Conservation (phyloP, 148 eudicot genomes). For the Rhododendron kiyosumense region DNA sequence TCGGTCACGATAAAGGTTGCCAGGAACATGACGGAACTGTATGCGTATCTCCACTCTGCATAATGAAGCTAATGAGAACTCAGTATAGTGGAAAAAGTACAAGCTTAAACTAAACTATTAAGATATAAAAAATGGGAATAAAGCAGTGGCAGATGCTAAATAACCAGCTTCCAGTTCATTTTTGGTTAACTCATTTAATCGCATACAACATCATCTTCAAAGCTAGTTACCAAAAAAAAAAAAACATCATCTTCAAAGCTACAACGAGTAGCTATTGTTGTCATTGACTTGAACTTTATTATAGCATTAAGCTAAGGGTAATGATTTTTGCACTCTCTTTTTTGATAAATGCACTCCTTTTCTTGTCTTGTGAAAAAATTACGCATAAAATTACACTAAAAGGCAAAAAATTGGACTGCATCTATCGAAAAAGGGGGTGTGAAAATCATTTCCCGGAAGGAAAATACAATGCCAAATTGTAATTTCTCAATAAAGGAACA, state of each 20-base stretch:
- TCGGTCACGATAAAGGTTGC: slow-evolving; percentile 29
- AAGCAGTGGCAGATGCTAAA: not conserved
- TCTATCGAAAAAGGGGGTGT: not conserved
- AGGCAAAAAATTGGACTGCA: not conserved
- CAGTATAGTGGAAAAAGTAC: not conserved
- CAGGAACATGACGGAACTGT: slow-evolving; percentile 36
- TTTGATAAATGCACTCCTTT: not conserved
- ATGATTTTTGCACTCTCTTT: not conserved
- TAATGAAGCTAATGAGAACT: not conserved
- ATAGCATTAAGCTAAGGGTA: not conserved
- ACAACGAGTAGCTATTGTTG: not conserved
- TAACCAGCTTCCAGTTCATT: not conserved
- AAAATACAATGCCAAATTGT: not conserved
- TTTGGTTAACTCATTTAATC: not conserved
- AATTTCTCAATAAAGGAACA: not conserved
- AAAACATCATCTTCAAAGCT: not conserved
- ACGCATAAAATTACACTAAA: not conserved
- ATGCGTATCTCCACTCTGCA: slow-evolving; percentile 39
- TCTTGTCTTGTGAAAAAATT: not conserved
- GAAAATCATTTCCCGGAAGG: not conserved
- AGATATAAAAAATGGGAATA: not conserved
- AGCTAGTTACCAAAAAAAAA: too few relatives aligned
- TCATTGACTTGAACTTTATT: not conserved
- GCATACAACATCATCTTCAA: not conserved
- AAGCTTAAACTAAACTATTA: not conserved